These are phyloP conservation scores for Cryptococcus amylolentus DNA, from an alignment of 1,284 basidiomycete genomes.

Conservation along the genomic window DNA sequence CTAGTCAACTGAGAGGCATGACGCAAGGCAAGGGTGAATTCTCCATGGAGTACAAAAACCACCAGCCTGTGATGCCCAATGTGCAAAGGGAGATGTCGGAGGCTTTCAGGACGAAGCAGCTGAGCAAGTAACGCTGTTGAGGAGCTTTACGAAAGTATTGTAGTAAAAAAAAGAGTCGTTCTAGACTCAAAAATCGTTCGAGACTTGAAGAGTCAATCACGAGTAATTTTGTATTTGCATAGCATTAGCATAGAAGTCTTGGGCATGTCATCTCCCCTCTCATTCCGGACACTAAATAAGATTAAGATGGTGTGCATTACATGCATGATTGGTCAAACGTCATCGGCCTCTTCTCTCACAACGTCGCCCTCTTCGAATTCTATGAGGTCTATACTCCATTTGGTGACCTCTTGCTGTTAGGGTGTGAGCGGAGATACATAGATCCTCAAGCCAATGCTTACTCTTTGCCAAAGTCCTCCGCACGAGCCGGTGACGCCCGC, in stretches of 20 bases:
- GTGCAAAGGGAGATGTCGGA: conserved; percentile 79
- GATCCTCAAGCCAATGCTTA: conserved; percentile 1
- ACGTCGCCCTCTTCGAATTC: no score
- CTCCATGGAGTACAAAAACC: conserved; percentile 92
- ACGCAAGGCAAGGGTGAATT: conserved; percentile 98
- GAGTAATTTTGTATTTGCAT: conserved; percentile 2
- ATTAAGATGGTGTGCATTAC: no score
- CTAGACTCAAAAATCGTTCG: not conserved
- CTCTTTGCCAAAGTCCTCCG: conserved; percentile 35
- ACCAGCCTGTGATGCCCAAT: conserved; percentile 83
- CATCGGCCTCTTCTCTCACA: no score
- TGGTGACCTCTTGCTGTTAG: no score
- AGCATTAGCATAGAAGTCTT: conserved; percentile 1
- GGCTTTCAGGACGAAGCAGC: conserved; percentile 58
- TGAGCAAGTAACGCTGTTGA: conserved; percentile 16
- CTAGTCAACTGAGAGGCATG: conserved; percentile 81
- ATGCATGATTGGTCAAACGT: no score
- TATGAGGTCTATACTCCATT: no score
- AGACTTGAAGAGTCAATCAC: not conserved
- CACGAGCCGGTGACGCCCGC: conserved; percentile 32
- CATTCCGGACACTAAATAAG: not conserved
- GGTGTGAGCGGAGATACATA: no score
- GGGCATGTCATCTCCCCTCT: conserved; percentile 3
- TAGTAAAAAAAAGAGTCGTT: not conserved
- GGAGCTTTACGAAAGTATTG: not conserved